Conservation (phyloP, 2,329 filamentous ascomycete genomes). For the Ascochyta rabiei region DNA sequence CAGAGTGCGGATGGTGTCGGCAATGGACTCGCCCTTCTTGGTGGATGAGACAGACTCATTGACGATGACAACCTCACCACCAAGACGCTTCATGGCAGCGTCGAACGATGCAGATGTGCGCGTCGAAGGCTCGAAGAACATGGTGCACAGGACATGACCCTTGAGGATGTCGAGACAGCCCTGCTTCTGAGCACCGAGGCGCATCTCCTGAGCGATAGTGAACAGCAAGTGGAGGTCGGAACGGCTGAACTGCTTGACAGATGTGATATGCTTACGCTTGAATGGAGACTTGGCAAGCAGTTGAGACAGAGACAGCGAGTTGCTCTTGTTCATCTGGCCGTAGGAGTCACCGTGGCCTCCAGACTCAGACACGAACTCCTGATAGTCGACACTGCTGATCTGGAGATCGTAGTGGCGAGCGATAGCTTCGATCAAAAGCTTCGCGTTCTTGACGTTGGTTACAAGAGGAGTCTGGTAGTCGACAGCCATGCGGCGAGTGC, state of each 20-base stretch:
- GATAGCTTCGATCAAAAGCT: slow-evolving; percentile 94
- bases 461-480: slow-evolving; percentile 97
- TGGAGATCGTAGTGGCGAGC: slow-evolving; percentile 85
- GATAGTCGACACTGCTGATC: slow-evolving; percentile 83
- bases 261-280: slow-evolving; percentile 87
- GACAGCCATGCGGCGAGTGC: slow-evolving; percentile 95
- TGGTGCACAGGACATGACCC: slow-evolving; percentile 83
- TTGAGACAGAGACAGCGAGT: slow-evolving; percentile 67
- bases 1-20: slow-evolving; percentile 91
- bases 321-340: slow-evolving; percentile 59
- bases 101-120: slow-evolving; percentile 96
- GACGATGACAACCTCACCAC: slow-evolving; percentile 82
- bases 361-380: slow-evolving; percentile 69
- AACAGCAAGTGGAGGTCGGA: slow-evolving; percentile 91
- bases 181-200: slow-evolving; percentile 88
- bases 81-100: slow-evolving; percentile 96
- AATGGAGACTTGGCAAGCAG: slow-evolving; percentile 82
- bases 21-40: slow-evolving; percentile 90
- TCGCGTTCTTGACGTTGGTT: slow-evolving; percentile 99
- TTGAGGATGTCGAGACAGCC: slow-evolving; percentile 87
- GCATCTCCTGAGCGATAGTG: slow-evolving; percentile 97
- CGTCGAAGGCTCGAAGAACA: slow-evolving; percentile 98
- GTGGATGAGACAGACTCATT: slow-evolving; percentile 85
- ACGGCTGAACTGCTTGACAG: slow-evolving; percentile 87
- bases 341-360: slow-evolving; percentile 38